Evolutionary conservation across 2,329 filamentous ascomycete species (phyloP).

Genomic region (Epichloe bromicola): DNA sequence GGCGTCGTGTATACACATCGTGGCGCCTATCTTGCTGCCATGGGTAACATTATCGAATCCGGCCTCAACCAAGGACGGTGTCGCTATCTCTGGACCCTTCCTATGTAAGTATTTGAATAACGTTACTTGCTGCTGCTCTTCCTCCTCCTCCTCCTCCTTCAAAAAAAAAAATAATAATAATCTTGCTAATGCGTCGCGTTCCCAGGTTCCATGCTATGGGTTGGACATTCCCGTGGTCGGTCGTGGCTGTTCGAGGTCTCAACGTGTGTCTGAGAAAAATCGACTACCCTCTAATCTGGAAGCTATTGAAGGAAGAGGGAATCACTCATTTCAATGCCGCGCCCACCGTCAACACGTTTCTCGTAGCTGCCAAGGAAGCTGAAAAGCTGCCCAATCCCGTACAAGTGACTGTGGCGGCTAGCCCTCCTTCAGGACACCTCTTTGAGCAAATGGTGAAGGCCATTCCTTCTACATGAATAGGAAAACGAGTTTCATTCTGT

Average conservation of each 20-base stretch:
- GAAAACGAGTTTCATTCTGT: no score
- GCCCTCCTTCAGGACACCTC: conserved; percentile 75
- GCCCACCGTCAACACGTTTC: conserved; percentile 87
- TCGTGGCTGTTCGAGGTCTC: conserved; percentile 88
- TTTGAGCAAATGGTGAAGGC: conserved; percentile 75
- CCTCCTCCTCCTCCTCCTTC: no score
- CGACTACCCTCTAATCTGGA: conserved; percentile 89
- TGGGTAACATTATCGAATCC: conserved; percentile 81
- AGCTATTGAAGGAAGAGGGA: conserved; percentile 67
- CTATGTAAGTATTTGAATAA: conserved; percentile 47
- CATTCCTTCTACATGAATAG: no score
- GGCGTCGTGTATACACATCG: conserved; percentile 88
- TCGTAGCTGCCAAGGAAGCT: conserved; percentile 71
- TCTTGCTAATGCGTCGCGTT: conserved; percentile 1
- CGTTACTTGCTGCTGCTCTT: no score
- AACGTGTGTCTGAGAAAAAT: conserved; percentile 92
- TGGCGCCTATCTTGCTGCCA: conserved; percentile 69
- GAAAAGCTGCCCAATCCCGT: conserved; percentile 56
- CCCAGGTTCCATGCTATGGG: conserved; percentile 50
- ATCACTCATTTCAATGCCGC: conserved; percentile 95
- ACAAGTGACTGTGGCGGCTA: conserved; percentile 82
- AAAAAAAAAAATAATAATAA: no score
- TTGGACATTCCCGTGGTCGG: conserved; percentile 88
- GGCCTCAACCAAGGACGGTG: conserved; percentile 66
- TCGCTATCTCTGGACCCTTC: conserved; percentile 82